These are phyloP conservation scores for Silene coronaria DNA, from an alignment of 179 eudicot genomes.

Conservation along the genomic window DNA sequence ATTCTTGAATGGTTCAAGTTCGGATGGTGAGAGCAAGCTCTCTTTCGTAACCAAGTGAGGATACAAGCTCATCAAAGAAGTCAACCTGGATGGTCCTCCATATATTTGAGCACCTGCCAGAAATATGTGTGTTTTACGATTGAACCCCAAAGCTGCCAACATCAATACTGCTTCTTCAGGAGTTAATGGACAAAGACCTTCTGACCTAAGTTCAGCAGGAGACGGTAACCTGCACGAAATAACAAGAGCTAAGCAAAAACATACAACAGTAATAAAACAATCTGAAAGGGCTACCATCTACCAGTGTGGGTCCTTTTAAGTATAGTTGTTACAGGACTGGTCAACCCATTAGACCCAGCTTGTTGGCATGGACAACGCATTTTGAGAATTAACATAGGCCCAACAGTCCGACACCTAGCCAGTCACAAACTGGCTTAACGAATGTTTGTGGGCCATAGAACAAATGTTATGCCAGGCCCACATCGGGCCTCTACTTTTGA, in stretches of 20 bases:
- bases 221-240: slow-evolving; percentile 65
- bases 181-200: slow-evolving; percentile 89
- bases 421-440: no score
- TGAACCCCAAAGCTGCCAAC: slow-evolving; percentile 95
- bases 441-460: no score
- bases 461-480: no score
- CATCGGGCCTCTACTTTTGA: no score
- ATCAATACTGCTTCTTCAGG: slow-evolving; percentile 97
- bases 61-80: slow-evolving; percentile 66
- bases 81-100: slow-evolving; percentile 81
- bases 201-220: slow-evolving; percentile 59
- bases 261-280: neutral
- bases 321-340: no score
- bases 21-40: slow-evolving; percentile 66
- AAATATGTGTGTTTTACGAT: slow-evolving; percentile 66
- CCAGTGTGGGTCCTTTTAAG: neutral
- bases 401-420: neutral
- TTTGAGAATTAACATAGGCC: neutral
- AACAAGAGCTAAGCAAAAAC: neutral
- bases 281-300: neutral
- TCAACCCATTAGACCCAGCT: neutral
- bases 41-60: slow-evolving; percentile 95
- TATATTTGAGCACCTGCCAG: slow-evolving; percentile 94
- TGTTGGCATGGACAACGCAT: neutral
- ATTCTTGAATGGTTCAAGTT: slow-evolving; percentile 79